Evolutionary conservation across 768 basidiomycete genomes (phyloP).

Genomic region (Rhodotorula taiwanensis): DNA sequence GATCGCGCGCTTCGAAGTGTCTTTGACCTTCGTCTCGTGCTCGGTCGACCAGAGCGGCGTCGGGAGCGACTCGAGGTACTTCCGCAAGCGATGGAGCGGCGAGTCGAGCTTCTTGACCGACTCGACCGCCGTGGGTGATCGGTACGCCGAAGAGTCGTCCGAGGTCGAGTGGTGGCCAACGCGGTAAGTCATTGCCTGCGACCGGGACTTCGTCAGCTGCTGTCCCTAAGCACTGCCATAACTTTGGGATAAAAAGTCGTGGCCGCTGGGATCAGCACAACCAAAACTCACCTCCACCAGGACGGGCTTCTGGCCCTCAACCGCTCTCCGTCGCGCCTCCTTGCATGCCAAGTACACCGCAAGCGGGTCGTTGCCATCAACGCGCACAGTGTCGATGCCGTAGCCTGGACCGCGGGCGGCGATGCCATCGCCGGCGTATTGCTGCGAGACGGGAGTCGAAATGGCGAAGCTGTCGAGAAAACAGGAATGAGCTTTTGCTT

Average conservation of each 20-base stretch:
- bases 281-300: constrained; percentile 60
- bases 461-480: constrained; percentile 63
- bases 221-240: too few relatives aligned
- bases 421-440: constrained; percentile 87
- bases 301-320: constrained; percentile 73
- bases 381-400: constrained; percentile 81
- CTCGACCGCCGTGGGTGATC: constrained; percentile 80
- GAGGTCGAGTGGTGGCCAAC: constrained; percentile 91
- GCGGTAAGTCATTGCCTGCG: constrained; percentile 45
- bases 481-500: too few relatives aligned
- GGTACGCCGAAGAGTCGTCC: constrained; percentile 91
- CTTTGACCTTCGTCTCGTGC: constrained; percentile 66
- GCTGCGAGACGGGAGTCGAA: constrained; percentile 80
- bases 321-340: constrained; percentile 63
- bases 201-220: too few relatives aligned
- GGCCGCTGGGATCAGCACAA: too few relatives aligned
- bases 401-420: constrained; percentile 86
- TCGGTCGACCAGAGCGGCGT: constrained; percentile 66
- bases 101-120: constrained; percentile 67
- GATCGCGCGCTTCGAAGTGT: constrained; percentile 63
- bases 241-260: too few relatives aligned
- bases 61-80: constrained; percentile 62
- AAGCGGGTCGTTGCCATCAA: constrained; percentile 81
- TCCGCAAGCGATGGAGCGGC: constrained; percentile 53
- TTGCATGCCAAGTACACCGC: constrained; percentile 69